Percentiles rank a stretch among this genome's conserved stretches.
phyloP scores from a whole-genome alignment of 148 eudicot species.

The Oxyria digyna region DNA sequence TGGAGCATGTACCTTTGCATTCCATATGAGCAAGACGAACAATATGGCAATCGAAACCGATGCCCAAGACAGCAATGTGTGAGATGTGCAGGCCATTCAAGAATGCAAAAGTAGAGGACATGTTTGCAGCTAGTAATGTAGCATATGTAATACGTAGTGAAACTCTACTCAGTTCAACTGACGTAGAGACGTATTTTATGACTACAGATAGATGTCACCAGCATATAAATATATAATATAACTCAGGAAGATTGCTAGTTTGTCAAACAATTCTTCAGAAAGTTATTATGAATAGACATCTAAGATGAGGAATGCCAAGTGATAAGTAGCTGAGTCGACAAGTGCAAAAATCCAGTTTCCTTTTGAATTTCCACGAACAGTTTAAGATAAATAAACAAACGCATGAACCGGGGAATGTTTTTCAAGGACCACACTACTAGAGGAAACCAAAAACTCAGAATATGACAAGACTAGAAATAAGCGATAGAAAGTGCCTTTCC shows the following conservation, averaged over 20 bases:
- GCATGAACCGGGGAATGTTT: not conserved
- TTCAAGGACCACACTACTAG: not conserved
- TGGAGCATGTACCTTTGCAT: constrained; percentile 27
- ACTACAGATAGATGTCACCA: not conserved
- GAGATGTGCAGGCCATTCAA: not conserved
- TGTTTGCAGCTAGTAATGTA: not conserved
- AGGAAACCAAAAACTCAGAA: not conserved
- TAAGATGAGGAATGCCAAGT: not conserved
- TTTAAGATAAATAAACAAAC: not conserved
- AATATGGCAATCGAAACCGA: not conserved
- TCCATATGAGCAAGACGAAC: constrained; percentile 18
- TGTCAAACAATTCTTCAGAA: not conserved
- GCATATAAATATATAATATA: not conserved
- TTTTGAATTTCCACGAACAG: not conserved
- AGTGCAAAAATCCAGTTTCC: not conserved
- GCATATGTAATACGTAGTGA: not conserved
- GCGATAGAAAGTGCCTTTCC: not conserved
- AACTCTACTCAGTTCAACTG: not conserved
- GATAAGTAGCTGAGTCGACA: not conserved
- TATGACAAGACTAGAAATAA: not conserved
- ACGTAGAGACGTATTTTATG: not conserved
- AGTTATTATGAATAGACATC: constrained; percentile 1
- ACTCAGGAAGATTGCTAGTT: not conserved
- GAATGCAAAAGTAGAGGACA: not conserved
- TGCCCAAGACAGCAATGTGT: constrained; percentile 7